phyloP scores from a whole-genome alignment of 176 grass and related monocot genomes.

The Raddia guianensis region DNA sequence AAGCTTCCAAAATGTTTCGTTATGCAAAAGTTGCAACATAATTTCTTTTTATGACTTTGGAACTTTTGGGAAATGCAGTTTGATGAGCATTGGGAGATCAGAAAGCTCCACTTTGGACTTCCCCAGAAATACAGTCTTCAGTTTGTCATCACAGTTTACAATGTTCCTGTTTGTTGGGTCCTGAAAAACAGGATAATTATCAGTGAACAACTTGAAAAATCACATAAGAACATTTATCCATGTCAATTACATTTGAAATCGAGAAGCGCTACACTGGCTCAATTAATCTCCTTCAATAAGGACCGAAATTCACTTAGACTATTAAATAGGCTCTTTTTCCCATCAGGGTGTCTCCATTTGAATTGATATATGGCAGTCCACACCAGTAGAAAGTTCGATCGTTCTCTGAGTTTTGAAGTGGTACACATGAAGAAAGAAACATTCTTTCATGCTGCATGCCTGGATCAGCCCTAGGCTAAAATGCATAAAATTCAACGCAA shows the following conservation, averaged over 20 bases:
- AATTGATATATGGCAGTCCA: conserved; percentile 7
- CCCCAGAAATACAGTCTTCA: conserved; percentile 78
- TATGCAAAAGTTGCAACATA: not conserved
- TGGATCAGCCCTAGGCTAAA: not conserved
- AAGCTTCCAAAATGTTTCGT: conserved; percentile 25
- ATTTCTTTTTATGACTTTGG: conserved; percentile 3
- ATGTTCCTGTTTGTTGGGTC: conserved; percentile 75
- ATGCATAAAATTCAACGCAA: not conserved
- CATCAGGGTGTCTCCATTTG: no score
- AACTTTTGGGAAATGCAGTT: conserved; percentile 64
- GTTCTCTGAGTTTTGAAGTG: not conserved
- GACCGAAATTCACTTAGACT: not conserved
- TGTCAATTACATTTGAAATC: not conserved
- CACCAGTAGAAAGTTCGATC: not conserved
- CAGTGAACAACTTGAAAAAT: conserved; percentile 3
- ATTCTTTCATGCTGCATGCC: not conserved
- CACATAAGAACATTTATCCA: not conserved
- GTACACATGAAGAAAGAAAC: not conserved
- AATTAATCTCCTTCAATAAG: not conserved
- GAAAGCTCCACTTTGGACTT: conserved; percentile 77
- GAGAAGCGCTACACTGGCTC: not conserved
- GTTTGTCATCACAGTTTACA: conserved; percentile 89
- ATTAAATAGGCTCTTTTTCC: not conserved
- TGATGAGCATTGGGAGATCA: conserved; percentile 74
- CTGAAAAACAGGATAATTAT: conserved; percentile 55